Base-by-base conservation (phyloP, 345 rosid species). In the Arabis hirsuta region DNA sequence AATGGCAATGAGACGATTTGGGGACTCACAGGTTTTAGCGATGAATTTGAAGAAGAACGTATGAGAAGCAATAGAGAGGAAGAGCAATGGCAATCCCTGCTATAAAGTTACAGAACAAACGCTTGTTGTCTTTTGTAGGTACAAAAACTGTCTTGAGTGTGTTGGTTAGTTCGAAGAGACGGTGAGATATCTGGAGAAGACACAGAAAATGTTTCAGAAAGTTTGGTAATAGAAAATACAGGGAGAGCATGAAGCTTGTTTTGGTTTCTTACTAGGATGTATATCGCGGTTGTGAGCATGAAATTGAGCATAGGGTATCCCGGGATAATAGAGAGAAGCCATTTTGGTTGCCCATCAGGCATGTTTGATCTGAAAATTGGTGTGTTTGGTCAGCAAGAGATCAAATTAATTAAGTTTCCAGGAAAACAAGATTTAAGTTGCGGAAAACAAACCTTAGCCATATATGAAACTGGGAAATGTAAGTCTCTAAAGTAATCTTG, bases 311-410 rank as follows among this genome's bases (percentile, higher is more conserved):
- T 16, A 7, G 99, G 99, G 77, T 87, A 88, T 76, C 83, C 92
- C 4, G 99, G 99, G 81, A 95, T 82, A 14, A 95, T 10, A 54
- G 86, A 87, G 78, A 91, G 96, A 73, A 95, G 99, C 99, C 99
- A 95, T 78, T 95, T 95, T 20, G 97, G 99, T 77, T 95, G 99
- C 69, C 99, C 99, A 67, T 90, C 84, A 68, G 99, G 87, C 48
- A 82, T 9, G 78, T 91, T 84, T 3, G 96, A 88, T 82, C 96
- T 91, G 91, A 51, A 71, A 32, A 24, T 59, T 54, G 9, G 27
- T 55, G 27, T 5, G 14, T 31, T 63, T 36, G 24, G 4, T 39
- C 38, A 76, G 44, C 47, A 62, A 44, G 42, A 19, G 29, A 48
- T 12, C 2, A 6, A 14, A 14, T 44, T 22, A 14, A 14, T 44